Base-by-base conservation (phyloP, 768 basidiomycete species). In the Collybia nuda region DNA sequence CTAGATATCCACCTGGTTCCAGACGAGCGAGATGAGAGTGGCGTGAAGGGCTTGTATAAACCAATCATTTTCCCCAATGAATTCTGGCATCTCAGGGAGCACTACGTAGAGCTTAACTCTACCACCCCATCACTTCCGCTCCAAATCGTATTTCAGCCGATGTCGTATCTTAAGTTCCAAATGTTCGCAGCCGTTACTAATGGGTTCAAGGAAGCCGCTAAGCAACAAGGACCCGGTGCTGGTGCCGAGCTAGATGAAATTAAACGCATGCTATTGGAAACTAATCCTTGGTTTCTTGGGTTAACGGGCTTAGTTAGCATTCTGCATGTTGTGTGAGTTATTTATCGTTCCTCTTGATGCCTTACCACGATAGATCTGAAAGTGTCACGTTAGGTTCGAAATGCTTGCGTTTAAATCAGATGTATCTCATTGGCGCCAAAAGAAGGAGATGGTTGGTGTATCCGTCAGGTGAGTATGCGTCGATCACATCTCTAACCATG, bases 331-430 rank as follows among this genome's bases (percentile, higher is more conserved):
- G 71, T 97, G 86, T 95, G 59, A 69, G 88, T 79, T 11, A 14
- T 11, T 11, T 32, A 11, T 32, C 12, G 32, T 32, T 32, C 32
- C 32, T 32, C 32, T 11, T 32, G 14, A 9, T 6, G 32, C 12
- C 12, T 11, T 32, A 5, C 6, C 32, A 14, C 12, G 32, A 32
- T 11, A 32, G 7, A 11, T 32, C 14, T 26, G 24, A 32, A 11
- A 32, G 12, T 14, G 7, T 11, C 32, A 32, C 32, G 12, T 32
- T 60, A 93, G 91, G 21, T 96, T 97, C 64, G 93, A 96, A 72
- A 90, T 97, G 82, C 74, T 97, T 50, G 96, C 96, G 12, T 98
- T 98, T 82, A 91, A 90, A 63, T 88, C 84, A 22, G 96, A 98
- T 62, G 91, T 98, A 38, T 84, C 88, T 23, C 96, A 98, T 65